Evolutionary conservation across 2,329 filamentous ascomycete genomes (phyloP), one percentile per base, ranked within the genome.

Genomic region (Phaeosphaeria sp.): DNA sequence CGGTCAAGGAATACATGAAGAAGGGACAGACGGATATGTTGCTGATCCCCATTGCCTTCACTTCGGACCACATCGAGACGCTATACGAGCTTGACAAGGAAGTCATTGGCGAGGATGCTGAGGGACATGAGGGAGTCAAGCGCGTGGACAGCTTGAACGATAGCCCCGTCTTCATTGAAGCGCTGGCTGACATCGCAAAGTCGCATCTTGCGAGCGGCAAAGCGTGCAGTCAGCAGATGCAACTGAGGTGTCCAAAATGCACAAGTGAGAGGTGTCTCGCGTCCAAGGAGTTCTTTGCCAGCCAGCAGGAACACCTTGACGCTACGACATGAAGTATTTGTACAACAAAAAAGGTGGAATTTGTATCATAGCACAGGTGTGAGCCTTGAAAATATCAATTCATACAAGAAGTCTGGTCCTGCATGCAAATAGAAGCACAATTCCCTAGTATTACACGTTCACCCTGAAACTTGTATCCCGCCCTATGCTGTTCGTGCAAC

Each of bases 21-120:
- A 93, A 95, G 78, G 95, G 94, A 0, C 91, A 97, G 73, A 96
- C 89, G 54, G 93, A 99, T 73, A 83, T 99, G 53, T 84, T 97
- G 1, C 83, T 99, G 6, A 92, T 99, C 55, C 95, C 95, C 0
- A 96, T 99, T 64, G 95, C 95, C 6, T 99, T 99, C 76, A 99
- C 95, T 0, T 96, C 92, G n/a, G 95, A 99, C 72, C 95, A 99
- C 75, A 99, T 99, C 66, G 95, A 99, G 80, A 99, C 95, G 0
- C 83, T 99, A 0, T 98, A 90, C 75, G 95, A 99, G 78, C 82
- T 99, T 51, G 95, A 99, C 76, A 84, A 92, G 69, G 95, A 99
- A 79, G 92, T 99, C 40, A 98, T 99, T 72, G 91, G 92, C 56
- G 93, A 96, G 77, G 72, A 74, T 36, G 92, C 86, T 1, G 88